These are phyloP conservation scores for Xylaria curta DNA, from an alignment of 495 filamentous ascomycete genomes.

Conservation along the genomic window DNA sequence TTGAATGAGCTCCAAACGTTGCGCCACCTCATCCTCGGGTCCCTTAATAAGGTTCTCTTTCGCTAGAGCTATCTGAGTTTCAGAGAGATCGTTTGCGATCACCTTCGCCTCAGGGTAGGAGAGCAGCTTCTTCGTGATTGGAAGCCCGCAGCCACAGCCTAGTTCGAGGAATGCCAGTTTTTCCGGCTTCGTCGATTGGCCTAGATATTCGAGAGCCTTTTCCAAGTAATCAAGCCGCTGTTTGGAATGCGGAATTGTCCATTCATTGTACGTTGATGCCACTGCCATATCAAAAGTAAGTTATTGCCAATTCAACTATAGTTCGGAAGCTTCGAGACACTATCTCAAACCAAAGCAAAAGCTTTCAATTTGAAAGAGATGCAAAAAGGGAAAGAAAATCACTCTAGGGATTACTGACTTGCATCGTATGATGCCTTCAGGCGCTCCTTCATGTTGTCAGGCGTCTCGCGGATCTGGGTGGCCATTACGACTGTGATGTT, in stretches of 20 bases:
- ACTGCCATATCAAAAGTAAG: slow-evolving; percentile 13
- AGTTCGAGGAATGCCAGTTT: slow-evolving; percentile 41
- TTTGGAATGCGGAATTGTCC: slow-evolving; percentile 33
- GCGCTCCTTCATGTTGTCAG: slow-evolving; percentile 40
- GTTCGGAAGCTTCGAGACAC: neutral
- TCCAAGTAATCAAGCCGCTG: slow-evolving; percentile 34
- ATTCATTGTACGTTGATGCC: slow-evolving; percentile 40
- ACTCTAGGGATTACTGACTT: slow-evolving; percentile 10
- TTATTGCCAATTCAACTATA: neutral
- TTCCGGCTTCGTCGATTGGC: neutral
- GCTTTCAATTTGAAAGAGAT: neutral
- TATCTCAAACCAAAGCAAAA: neutral
- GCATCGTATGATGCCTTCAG: slow-evolving; percentile 45
- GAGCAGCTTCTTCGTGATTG: slow-evolving; percentile 38
- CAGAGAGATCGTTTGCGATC: slow-evolving; percentile 45
- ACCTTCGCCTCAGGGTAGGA: slow-evolving; percentile 19
- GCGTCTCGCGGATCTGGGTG: neutral
- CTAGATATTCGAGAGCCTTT: slow-evolving; percentile 34
- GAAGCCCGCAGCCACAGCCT: slow-evolving; percentile 45
- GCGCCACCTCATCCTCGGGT: slow-evolving; percentile 3
- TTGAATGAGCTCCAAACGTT: slow-evolving; percentile 31
- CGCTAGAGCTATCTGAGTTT: slow-evolving; percentile 37
- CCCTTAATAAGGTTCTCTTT: slow-evolving; percentile 24
- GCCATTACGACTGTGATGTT: neutral
- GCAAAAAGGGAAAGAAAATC: neutral